A percentile compares a stretch with the other conserved stretches of the same genome.
Conservation (phyloP, 2,329 filamentous ascomycete species). For the Coniochaeta hoffmannii region DNA sequence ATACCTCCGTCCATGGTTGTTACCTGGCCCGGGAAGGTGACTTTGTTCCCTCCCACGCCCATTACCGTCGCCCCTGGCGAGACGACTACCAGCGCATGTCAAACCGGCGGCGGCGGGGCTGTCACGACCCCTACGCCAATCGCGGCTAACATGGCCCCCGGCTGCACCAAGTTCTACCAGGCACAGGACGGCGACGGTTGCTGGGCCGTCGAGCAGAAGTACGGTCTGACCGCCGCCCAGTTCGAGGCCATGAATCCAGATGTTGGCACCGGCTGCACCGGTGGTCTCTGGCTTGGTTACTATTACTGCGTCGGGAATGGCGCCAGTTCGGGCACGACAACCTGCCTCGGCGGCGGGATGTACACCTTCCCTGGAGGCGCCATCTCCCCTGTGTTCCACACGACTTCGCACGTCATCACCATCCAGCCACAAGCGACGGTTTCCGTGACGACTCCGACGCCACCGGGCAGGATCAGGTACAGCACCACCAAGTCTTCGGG, state of each 20-base stretch:
- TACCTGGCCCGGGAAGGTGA: neutral
- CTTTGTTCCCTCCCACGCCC: neutral
- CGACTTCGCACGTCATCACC: neutral
- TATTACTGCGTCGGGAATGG: neutral
- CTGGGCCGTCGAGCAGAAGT: neutral
- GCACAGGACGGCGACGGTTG: neutral
- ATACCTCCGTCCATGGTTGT: neutral
- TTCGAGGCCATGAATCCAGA: neutral
- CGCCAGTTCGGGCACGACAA: neutral
- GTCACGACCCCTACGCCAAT: neutral
- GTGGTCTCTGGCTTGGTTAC: neutral
- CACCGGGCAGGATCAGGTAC: neutral
- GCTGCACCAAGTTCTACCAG: constrained; percentile 1
- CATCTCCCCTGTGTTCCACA: neutral
- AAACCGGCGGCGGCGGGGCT: neutral
- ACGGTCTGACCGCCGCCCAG: neutral
- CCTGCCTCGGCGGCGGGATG: neutral
- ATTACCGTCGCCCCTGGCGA: neutral
- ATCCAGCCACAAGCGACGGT: neutral
- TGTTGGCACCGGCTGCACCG: neutral
- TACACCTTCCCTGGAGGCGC: neutral
- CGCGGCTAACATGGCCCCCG: neutral
- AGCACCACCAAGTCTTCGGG: neutral
- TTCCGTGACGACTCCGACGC: neutral
- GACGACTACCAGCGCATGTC: neutral